Conservation (phyloP, 2,329 filamentous ascomycete genomes). For the Apiospora sp. region DNA sequence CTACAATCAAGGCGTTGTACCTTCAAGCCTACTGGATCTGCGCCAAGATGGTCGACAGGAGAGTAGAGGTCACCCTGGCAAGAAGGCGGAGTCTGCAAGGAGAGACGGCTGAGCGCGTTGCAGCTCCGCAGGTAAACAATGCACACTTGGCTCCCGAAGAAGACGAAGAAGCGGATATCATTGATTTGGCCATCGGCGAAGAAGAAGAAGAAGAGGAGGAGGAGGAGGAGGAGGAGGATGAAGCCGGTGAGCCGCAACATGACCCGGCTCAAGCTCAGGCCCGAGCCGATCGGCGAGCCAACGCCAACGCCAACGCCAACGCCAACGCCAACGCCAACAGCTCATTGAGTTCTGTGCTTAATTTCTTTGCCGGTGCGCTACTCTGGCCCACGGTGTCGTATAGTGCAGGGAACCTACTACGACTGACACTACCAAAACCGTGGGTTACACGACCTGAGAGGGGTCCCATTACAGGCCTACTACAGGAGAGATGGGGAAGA, state of each 20-base stretch:
- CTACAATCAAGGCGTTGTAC: slow-evolving; percentile 51
- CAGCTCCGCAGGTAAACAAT: not conserved
- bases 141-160: not conserved
- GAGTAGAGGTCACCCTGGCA: slow-evolving; percentile 41
- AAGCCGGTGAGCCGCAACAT: not conserved
- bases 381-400: slow-evolving; percentile 85
- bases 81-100: slow-evolving; percentile 42
- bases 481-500: slow-evolving; percentile 88
- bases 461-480: slow-evolving; percentile 61
- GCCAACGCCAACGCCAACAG: slow-evolving; percentile 24
- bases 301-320: slow-evolving; percentile 31
- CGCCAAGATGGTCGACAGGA: slow-evolving; percentile 55
- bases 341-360: slow-evolving; percentile 39
- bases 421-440: slow-evolving; percentile 69
- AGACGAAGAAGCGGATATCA: slow-evolving; percentile 12
- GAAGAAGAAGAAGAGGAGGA: slow-evolving; percentile 18
- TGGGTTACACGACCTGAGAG: slow-evolving; percentile 63
- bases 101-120: slow-evolving; percentile 18
- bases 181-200: slow-evolving; percentile 37
- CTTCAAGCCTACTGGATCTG: slow-evolving; percentile 55
- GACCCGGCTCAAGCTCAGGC: slow-evolving; percentile 6
- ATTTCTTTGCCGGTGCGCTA: slow-evolving; percentile 63
- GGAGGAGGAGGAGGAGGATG: slow-evolving; percentile 23
- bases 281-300: slow-evolving; percentile 18
- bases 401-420: slow-evolving; percentile 78